phyloP scores from a whole-genome alignment of 768 basidiomycete species.

The Suillus subluteus region DNA sequence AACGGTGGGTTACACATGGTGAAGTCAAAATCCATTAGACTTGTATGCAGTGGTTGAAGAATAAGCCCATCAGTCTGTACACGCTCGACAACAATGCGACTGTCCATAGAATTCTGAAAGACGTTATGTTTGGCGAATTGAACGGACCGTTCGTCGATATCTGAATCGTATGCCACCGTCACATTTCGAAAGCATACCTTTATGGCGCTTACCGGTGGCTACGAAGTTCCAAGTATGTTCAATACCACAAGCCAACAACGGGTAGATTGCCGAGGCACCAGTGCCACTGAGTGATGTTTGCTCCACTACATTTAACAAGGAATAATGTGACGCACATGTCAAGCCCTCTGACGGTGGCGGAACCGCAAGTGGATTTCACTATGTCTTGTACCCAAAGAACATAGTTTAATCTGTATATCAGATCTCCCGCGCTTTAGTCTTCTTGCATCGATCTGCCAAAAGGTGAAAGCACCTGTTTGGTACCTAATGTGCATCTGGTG shows the following conservation, averaged over 20 bases:
- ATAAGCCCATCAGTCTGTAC: conserved; percentile 44
- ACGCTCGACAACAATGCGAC: conserved; percentile 53
- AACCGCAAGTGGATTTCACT: conserved; percentile 34
- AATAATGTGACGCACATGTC: conserved; percentile 63
- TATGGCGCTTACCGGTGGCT: conserved; percentile 60
- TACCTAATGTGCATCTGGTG: conserved; percentile 45
- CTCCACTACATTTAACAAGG: neutral
- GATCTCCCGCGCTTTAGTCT: neutral
- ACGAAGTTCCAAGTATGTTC: conserved; percentile 59
- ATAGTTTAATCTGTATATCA: conserved; percentile 71
- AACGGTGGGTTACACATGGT: conserved; percentile 98
- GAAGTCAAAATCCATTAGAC: conserved; percentile 57
- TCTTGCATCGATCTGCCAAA: neutral
- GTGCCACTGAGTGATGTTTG: conserved; percentile 65
- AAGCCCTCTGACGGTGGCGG: conserved; percentile 49
- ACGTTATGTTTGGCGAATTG: conserved; percentile 61
- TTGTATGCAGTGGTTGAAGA: conserved; percentile 36
- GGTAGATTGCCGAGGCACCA: conserved; percentile 89
- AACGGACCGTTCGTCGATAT: conserved; percentile 71
- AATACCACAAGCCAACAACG: conserved; percentile 67
- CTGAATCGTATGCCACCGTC: conserved; percentile 39
- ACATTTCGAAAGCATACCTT: neutral
- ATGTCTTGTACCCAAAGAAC: conserved; percentile 85
- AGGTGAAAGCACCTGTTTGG: conserved; percentile 61
- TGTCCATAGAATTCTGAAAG: conserved; percentile 52